A percentile compares a stretch with the other conserved stretches of the same genome.
These are phyloP conservation scores for Ogataea dorogensis DNA, from an alignment of 805 yeast genomes.

Conservation along the genomic window DNA sequence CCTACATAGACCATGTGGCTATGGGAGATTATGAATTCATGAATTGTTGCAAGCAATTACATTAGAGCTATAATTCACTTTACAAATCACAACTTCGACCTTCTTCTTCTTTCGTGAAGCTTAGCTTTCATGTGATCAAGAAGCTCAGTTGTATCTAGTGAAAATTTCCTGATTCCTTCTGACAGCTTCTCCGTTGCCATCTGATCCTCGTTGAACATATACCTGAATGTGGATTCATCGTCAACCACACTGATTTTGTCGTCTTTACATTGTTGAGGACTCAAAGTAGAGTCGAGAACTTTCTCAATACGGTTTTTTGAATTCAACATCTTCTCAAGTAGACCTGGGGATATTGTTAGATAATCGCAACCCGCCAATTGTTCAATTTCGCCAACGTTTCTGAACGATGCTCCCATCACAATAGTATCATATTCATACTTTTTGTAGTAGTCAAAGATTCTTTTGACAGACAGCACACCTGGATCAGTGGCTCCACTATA, in stretches of 20 bases:
- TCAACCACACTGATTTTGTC: conserved; percentile 75
- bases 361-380: conserved; percentile 96
- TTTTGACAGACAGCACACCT: conserved; percentile 88
- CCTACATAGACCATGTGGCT: too few species aligned
- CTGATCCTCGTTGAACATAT: conserved; percentile 87
- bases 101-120: conserved; percentile 13
- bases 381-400: conserved; percentile 91
- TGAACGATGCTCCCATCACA: conserved; percentile 99
- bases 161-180: conserved; percentile 96
- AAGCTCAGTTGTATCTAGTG: conserved; percentile 34
- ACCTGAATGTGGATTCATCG: conserved; percentile 87
- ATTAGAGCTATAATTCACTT: too few species aligned
- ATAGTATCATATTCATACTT: conserved; percentile 93
- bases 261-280: conserved; percentile 52
- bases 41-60: too few species aligned
- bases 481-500: conserved; percentile 84
- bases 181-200: conserved; percentile 97
- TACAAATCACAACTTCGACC: conserved; percentile 10
- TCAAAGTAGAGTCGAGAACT: conserved; percentile 60
- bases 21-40: too few species aligned
- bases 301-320: conserved; percentile 75
- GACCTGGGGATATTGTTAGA: conserved; percentile 89
- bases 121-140: conserved; percentile 11
- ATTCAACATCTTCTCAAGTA: conserved; percentile 81
- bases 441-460: conserved; percentile 95